phyloP scores from a whole-genome alignment of 129 eudicot genomes.

The Flaveria linearis region DNA sequence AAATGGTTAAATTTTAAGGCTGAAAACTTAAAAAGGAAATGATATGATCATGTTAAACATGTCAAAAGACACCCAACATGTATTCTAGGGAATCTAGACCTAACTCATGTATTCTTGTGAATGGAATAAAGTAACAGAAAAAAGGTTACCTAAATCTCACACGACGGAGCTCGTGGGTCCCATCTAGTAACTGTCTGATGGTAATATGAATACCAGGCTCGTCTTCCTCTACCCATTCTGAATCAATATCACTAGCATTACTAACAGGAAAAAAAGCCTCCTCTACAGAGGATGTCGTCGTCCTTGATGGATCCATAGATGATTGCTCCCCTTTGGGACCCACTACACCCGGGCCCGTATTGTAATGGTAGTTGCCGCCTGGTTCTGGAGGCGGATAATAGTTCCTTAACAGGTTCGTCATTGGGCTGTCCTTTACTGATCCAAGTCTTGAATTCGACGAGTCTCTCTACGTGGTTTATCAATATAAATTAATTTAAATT shows the following conservation, averaged over 20 bases:
- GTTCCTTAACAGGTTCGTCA: slow-evolving; percentile 58
- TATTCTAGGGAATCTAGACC: no score
- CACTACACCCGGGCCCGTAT: slow-evolving; percentile 40
- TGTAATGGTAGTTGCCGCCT: slow-evolving; percentile 45
- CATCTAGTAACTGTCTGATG: slow-evolving; percentile 50
- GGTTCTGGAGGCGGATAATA: slow-evolving; percentile 45
- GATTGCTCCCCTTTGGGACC: slow-evolving; percentile 37
- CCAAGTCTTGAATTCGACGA: slow-evolving; percentile 82
- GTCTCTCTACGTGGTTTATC: slow-evolving; percentile 57
- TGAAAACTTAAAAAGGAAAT: background rate
- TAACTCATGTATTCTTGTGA: no score
- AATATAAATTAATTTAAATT: no score
- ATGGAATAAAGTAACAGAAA: background rate
- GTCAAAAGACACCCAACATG: background rate
- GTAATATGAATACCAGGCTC: slow-evolving; percentile 67
- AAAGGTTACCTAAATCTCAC: slow-evolving; percentile 54
- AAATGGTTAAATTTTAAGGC: background rate
- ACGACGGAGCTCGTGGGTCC: slow-evolving; percentile 58
- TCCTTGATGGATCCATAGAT: slow-evolving; percentile 48
- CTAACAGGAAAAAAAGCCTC: slow-evolving; percentile 47
- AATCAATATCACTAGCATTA: slow-evolving; percentile 55
- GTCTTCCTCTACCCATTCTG: no score
- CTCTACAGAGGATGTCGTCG: slow-evolving; percentile 44
- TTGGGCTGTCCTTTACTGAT: slow-evolving; percentile 73
- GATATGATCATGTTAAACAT: no score